A percentile compares a stretch with the other conserved stretches of the same genome.
These are phyloP conservation scores for Eudorina sp. DNA, from an alignment of 139 green algal species.

Conservation along the genomic window DNA sequence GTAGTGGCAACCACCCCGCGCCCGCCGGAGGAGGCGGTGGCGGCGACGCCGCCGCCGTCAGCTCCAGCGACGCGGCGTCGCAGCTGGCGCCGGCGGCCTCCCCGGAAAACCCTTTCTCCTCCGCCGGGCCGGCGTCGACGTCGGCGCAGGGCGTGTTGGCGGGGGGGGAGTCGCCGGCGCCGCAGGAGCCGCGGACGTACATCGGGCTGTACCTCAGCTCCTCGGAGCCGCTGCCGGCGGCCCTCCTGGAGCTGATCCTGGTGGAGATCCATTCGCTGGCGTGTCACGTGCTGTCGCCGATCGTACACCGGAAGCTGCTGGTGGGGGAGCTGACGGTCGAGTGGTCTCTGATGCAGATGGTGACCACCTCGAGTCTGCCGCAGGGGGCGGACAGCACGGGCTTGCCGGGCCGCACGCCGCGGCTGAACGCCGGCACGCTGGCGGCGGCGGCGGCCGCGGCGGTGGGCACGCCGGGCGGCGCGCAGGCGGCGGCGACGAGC, in stretches of 20 bases:
- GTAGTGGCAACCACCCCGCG: not conserved
- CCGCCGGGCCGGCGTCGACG: not conserved
- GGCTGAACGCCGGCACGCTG: not conserved
- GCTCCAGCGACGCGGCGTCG: not conserved
- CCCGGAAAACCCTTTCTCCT: not conserved
- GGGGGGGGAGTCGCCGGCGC: not conserved
- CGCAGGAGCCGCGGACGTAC: conserved; percentile 35
- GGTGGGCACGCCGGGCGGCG: not conserved
- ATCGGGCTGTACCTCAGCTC: conserved; percentile 35
- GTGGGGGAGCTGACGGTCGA: conserved; percentile 41
- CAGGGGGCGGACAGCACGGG: not conserved
- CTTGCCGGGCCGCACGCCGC: not conserved
- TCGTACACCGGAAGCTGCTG: conserved; percentile 44
- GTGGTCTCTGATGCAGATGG: conserved; percentile 44
- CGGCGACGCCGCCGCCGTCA: not conserved
- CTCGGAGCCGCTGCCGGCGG: conserved; percentile 36
- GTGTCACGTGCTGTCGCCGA: conserved; percentile 41
- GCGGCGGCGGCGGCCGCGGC: not conserved
- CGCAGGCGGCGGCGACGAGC: not conserved
- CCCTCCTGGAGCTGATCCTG: conserved; percentile 42
- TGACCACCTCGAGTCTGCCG: conserved; percentile 30
- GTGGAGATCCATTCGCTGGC: conserved; percentile 33
- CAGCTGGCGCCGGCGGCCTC: not conserved
- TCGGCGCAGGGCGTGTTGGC: not conserved
- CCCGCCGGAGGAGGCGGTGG: not conserved